A percentile compares a stretch with the other conserved stretches of the same genome.
These are phyloP conservation scores for Aquilaria yunnanensis DNA, from an alignment of 345 rosid genomes.

Conservation along the genomic window DNA sequence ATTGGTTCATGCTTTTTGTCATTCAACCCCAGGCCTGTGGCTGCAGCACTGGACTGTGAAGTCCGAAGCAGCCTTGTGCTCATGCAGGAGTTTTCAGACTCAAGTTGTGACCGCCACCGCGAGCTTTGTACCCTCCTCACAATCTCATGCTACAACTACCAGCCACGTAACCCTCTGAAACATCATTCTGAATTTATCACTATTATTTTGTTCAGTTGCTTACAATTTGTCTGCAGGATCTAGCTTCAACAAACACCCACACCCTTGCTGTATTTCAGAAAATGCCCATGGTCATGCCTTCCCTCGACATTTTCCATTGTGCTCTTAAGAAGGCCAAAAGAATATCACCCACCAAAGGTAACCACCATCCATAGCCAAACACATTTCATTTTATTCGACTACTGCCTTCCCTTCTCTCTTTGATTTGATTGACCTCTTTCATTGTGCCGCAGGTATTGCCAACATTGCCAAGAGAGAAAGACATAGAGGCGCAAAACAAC, in stretches of 20 bases:
- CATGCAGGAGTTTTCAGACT: constrained; percentile 50
- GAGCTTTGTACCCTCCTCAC: constrained; percentile 54
- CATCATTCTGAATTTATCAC: background rate
- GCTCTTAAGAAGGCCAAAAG: constrained; percentile 71
- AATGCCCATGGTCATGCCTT: constrained; percentile 94
- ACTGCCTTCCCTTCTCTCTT: background rate
- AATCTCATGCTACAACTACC: constrained; percentile 17
- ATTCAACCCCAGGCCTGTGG: too few species aligned
- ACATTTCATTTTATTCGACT: background rate
- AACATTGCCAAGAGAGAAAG: constrained; percentile 90
- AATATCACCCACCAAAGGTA: constrained; percentile 80
- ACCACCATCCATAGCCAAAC: background rate
- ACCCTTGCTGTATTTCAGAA: constrained; percentile 88
- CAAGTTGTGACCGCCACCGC: constrained; percentile 39
- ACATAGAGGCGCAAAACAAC: constrained; percentile 93
- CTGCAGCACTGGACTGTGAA: too few species aligned
- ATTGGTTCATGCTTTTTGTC: too few species aligned
- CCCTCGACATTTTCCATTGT: constrained; percentile 68
- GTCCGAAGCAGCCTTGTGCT: constrained; percentile 27
- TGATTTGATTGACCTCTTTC: constrained; percentile 10
- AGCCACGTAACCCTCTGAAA: constrained; percentile 21
- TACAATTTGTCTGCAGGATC: constrained; percentile 33
- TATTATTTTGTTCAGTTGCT: background rate
- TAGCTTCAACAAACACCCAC: constrained; percentile 24
- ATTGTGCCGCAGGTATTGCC: constrained; percentile 53